Evolutionary conservation across 1,284 basidiomycete genomes (phyloP).

Genomic region (Cryptococcus wingfieldii): DNA sequence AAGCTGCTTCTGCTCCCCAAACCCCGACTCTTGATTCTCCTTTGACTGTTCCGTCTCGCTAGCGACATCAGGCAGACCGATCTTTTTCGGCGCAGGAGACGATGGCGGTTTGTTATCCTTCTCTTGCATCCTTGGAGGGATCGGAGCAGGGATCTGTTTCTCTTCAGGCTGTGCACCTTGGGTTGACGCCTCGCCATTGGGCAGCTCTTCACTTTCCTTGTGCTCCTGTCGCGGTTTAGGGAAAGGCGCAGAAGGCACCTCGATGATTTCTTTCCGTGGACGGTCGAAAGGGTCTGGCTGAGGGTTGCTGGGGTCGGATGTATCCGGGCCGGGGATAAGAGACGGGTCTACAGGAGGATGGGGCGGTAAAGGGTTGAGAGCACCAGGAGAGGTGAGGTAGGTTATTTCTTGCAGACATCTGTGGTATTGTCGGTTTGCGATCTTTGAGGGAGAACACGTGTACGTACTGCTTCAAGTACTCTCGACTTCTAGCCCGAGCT

Average conservation of each 20-base stretch:
- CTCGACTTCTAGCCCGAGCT: slow-evolving; percentile 85
- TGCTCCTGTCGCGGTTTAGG: not conserved
- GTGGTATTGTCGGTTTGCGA: not conserved
- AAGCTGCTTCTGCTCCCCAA: slow-evolving; percentile 41
- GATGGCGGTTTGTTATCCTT: slow-evolving; percentile 24
- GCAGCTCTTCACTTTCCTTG: not conserved
- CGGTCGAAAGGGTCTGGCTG: slow-evolving; percentile 20
- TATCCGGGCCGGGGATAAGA: not conserved
- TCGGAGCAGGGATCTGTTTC: not conserved
- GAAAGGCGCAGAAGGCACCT: slow-evolving; percentile 26
- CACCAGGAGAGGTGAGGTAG: slow-evolving; percentile 92
- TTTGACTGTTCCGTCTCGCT: too few species aligned
- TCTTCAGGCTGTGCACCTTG: not conserved
- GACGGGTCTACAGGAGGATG: slow-evolving; percentile 53
- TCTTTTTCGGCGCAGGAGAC: slow-evolving; percentile 27
- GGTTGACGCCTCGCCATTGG: not conserved
- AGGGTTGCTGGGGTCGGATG: slow-evolving; percentile 2
- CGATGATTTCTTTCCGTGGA: slow-evolving; percentile 39
- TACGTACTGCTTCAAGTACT: slow-evolving; percentile 92
- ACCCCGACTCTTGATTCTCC: slow-evolving; percentile 43
- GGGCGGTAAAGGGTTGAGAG: slow-evolving; percentile 91
- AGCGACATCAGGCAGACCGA: slow-evolving; percentile 20
- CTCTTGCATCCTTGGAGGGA: not conserved
- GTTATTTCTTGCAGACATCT: slow-evolving; percentile 96
- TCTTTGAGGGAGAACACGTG: not conserved